Conservation (phyloP, 2,329 filamentous ascomycete genomes). For the Aspergillus tanneri region DNA sequence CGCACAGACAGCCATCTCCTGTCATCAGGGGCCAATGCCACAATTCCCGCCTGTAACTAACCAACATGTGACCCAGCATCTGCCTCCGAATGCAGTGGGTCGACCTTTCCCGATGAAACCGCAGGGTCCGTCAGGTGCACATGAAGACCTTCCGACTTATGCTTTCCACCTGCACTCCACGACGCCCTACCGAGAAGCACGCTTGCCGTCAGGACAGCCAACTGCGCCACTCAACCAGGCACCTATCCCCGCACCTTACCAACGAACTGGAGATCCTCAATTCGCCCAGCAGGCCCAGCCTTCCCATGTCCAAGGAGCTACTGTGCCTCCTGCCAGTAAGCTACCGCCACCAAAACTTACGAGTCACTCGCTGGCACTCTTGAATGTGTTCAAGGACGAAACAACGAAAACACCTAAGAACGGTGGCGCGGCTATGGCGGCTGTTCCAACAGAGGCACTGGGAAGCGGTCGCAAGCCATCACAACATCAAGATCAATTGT, state of each 20-base stretch:
- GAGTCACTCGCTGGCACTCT: slow-evolving; percentile 56
- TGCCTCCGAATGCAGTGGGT: slow-evolving; percentile 11
- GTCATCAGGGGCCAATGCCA: slow-evolving; percentile 7
- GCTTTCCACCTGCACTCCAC: slow-evolving; percentile 13
- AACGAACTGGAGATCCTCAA: slow-evolving; percentile 47
- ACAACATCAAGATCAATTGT: slow-evolving; percentile 40
- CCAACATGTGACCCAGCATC: slow-evolving; percentile 6
- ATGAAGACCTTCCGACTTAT: slow-evolving; percentile 23
- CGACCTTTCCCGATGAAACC: slow-evolving; percentile 17
- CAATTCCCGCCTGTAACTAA: slow-evolving; percentile 13
- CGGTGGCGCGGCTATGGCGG: slow-evolving; percentile 18
- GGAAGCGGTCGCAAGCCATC: slow-evolving; percentile 26
- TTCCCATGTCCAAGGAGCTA: slow-evolving; percentile 41
- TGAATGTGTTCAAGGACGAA: slow-evolving; percentile 57
- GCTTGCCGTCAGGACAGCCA: slow-evolving; percentile 17
- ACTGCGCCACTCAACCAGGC: slow-evolving; percentile 15
- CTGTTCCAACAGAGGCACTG: slow-evolving; percentile 16
- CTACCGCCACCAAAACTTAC: slow-evolving; percentile 59
- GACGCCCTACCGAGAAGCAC: slow-evolving; percentile 21
- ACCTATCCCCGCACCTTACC: slow-evolving; percentile 45
- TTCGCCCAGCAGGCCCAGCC: slow-evolving; percentile 40
- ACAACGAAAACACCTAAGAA: slow-evolving; percentile 27
- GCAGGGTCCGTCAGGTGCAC: slow-evolving; percentile 20
- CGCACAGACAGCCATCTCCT: not conserved
- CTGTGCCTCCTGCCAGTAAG: slow-evolving; percentile 56